Evolutionary conservation across 768 basidiomycete genomes (phyloP).

Genomic region (Collybiopsis confluens): DNA sequence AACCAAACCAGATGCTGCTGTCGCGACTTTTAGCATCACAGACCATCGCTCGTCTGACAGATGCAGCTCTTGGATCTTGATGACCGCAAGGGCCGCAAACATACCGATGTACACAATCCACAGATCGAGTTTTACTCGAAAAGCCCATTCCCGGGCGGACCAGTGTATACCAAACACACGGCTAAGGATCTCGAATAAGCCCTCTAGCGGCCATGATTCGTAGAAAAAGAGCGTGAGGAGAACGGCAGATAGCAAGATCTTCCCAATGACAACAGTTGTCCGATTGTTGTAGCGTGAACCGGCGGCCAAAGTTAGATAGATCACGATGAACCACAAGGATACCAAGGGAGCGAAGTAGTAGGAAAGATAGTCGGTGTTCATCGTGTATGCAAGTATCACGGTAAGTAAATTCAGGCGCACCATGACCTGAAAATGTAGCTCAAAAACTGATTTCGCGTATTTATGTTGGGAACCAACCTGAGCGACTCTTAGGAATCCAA

Average conservation of each 20-base stretch:
- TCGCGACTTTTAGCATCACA: constrained; percentile 39
- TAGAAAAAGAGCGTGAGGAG: constrained; percentile 65
- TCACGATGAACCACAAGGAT: constrained; percentile 85
- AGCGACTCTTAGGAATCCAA: constrained; percentile 70
- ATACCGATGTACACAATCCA: constrained; percentile 89
- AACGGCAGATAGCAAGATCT: constrained; percentile 63
- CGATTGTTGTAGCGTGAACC: constrained; percentile 74
- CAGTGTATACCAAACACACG: constrained; percentile 72
- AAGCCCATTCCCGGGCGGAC: constrained; percentile 84
- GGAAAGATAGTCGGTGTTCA: constrained; percentile 89
- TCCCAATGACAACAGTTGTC: constrained; percentile 60
- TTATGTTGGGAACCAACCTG: constrained; percentile 41
- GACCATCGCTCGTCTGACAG: constrained; percentile 71
- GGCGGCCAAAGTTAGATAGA: constrained; percentile 73
- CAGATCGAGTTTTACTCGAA: constrained; percentile 84
- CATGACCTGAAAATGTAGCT: constrained; percentile 45
- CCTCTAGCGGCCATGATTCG: constrained; percentile 56
- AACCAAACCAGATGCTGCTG: constrained; percentile 46
- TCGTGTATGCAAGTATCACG: constrained; percentile 76
- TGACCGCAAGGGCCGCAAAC: constrained; percentile 66
- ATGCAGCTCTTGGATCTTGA: constrained; percentile 71
- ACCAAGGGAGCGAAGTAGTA: constrained; percentile 92
- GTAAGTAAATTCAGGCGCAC: constrained; percentile 84
- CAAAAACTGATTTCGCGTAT: constrained; percentile 2
- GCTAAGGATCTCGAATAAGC: constrained; percentile 58